Percentiles rank a stretch among this genome's conserved stretches.
phyloP scores from a whole-genome alignment of 179 eudicot genomes.

The Dionaea muscipula region DNA sequence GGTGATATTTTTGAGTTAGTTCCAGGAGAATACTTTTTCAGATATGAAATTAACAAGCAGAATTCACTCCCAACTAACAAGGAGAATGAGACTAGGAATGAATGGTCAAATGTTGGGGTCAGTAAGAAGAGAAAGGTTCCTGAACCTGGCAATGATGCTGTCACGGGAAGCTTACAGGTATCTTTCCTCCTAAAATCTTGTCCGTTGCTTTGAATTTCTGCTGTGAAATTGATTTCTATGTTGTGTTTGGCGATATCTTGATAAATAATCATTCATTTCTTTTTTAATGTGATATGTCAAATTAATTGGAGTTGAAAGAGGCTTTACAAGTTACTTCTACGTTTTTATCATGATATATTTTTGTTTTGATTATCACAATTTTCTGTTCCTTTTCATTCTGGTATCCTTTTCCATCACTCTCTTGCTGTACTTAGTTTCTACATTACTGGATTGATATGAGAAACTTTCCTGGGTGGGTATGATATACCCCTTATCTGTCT shows the following conservation, averaged over 20 bases:
- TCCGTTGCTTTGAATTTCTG: neutral
- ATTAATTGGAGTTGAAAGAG: neutral
- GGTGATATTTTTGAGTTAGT: conserved; percentile 81
- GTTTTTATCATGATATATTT: neutral
- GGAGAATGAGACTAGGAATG: conserved; percentile 15
- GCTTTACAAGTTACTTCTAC: neutral
- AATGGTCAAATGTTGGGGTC: conserved; percentile 9
- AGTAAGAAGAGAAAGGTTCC: conserved; percentile 30
- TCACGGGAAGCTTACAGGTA: conserved; percentile 32
- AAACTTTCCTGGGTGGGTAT: no score
- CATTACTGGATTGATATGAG: no score
- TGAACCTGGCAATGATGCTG: conserved; percentile 24
- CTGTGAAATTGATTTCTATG: neutral
- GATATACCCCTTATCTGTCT: no score
- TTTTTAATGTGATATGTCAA: neutral
- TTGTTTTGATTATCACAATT: neutral
- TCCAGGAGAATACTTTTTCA: conserved; percentile 69
- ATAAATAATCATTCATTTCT: neutral
- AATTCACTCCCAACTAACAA: conserved; percentile 13
- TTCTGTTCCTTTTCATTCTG: neutral
- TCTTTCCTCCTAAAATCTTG: neutral
- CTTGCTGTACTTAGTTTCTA: no score
- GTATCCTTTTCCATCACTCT: neutral
- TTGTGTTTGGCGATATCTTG: neutral
- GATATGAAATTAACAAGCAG: conserved; percentile 29